Conservation (phyloP, 495 filamentous ascomycete species). For the Penicillium robsamsonii region DNA sequence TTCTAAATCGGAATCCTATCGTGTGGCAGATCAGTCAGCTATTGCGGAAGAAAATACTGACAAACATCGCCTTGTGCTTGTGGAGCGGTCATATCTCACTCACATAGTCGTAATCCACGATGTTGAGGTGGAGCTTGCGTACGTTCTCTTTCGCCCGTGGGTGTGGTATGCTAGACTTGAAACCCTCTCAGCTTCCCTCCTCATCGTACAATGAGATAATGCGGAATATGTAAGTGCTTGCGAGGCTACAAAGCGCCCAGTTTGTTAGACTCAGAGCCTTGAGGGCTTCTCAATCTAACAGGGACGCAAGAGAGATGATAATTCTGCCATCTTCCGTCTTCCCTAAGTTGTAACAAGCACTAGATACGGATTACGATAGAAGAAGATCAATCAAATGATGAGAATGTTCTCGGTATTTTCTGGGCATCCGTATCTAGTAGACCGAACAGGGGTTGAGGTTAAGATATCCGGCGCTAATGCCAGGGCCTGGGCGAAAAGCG, state of each 20-base stretch:
- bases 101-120: no score
- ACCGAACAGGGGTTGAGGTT: background rate
- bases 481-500: no score
- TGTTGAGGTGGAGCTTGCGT: slow-evolving; percentile 6
- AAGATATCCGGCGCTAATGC: background rate
- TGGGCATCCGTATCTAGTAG: background rate
- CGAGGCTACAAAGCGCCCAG: background rate
- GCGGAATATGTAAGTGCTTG: background rate
- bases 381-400: background rate
- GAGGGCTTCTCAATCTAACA: background rate
- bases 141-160: background rate
- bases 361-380: background rate
- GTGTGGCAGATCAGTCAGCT: no score
- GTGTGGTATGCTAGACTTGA: background rate
- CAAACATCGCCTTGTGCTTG: no score
- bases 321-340: background rate
- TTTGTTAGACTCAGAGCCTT: background rate
- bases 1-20: no score
- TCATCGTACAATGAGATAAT: slow-evolving; percentile 1
- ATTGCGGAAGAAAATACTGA: no score
- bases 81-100: no score
- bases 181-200: slow-evolving; percentile 4
- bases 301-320: background rate
- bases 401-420: background rate
- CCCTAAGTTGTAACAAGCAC: background rate